These are phyloP conservation scores for Debaryomyces singareniensis DNA, from an alignment of 1,139 yeast genomes.

Conservation along the genomic window DNA sequence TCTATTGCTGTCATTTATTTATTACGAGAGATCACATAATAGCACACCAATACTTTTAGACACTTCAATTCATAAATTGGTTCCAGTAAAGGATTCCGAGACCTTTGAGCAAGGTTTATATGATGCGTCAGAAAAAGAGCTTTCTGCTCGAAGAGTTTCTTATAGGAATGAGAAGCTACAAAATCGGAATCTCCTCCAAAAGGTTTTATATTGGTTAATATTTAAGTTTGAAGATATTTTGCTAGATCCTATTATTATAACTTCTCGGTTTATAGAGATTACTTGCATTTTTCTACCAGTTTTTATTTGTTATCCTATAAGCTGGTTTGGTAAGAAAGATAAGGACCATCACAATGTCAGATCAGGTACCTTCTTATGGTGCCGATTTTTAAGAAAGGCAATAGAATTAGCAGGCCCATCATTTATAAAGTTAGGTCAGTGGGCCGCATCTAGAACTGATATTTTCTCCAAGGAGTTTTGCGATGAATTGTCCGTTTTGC, in stretches of 20 bases:
- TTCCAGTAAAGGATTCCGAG: constrained; percentile 44
- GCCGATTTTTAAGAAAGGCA: constrained; percentile 52
- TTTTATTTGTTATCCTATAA: constrained; percentile 55
- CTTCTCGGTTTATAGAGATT: constrained; percentile 64
- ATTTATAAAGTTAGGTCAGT: constrained; percentile 91
- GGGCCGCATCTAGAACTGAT: constrained; percentile 99
- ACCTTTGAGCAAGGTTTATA: constrained; percentile 68
- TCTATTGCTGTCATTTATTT: constrained; percentile 1
- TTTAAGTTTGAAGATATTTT: constrained; percentile 46
- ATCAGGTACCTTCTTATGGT: constrained; percentile 71
- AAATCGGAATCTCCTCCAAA: constrained; percentile 16
- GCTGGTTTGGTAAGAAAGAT: constrained; percentile 50
- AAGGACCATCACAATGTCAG: constrained; percentile 29
- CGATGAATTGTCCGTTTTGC: constrained; percentile 67
- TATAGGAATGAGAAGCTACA: constrained; percentile 19
- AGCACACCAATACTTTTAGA: constrained; percentile 32
- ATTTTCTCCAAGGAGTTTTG: constrained; percentile 80
- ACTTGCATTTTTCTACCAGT: constrained; percentile 67
- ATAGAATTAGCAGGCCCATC: constrained; percentile 91
- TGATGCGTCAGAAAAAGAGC: constrained; percentile 53
- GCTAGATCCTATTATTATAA: constrained; percentile 64
- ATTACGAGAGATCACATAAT: constrained; percentile 6
- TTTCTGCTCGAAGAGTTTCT: constrained; percentile 19
- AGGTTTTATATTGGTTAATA: constrained; percentile 28
- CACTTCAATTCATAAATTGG: constrained; percentile 28